Percentiles rank a stretch among this genome's conserved stretches.
These are phyloP conservation scores for Schoenoplectus tabernaemontani DNA, from an alignment of 202 grass and related monocot genomes.

Conservation along the genomic window DNA sequence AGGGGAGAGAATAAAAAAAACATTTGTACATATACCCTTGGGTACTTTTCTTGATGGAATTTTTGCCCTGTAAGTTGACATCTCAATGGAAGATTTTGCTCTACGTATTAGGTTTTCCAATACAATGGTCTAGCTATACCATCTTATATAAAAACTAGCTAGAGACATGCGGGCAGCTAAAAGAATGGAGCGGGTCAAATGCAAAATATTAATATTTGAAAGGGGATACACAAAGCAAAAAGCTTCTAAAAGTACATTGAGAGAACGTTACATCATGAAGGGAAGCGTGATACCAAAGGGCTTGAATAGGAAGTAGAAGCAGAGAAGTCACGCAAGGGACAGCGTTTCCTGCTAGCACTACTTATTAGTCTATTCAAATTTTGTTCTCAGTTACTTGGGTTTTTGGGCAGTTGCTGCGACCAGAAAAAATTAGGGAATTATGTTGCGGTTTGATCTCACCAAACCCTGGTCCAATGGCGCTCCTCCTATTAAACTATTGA, in stretches of 20 bases:
- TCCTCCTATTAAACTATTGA: conserved; percentile 42
- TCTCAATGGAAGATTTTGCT: neutral
- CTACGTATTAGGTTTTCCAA: neutral
- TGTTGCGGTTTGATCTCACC: conserved; percentile 27
- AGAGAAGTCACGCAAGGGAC: conserved; percentile 74
- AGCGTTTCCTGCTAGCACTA: conserved; percentile 22
- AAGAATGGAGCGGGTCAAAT: neutral
- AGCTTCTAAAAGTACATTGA: neutral
- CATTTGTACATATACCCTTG: conserved; percentile 3
- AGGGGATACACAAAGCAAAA: neutral
- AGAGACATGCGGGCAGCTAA: neutral
- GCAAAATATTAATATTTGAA: conserved; percentile 5
- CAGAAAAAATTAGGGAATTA: conserved; percentile 20
- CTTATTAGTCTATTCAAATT: conserved; percentile 21
- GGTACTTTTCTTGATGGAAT: neutral
- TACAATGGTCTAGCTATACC: neutral
- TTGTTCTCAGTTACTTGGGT: conserved; percentile 1
- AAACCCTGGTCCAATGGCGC: conserved; percentile 26
- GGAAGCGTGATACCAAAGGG: conserved; percentile 28
- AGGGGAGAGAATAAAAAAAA: neutral
- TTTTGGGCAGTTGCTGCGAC: conserved; percentile 26
- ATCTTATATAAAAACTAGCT: neutral
- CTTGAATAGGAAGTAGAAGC: conserved; percentile 30
- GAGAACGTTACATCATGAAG: conserved; percentile 25
- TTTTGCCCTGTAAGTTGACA: neutral